Percentiles rank a stretch among this genome's conserved stretches.
Conservation (phyloP, 108 stramenopile genomes). For the Cyclotella choctawhatcheeana region DNA sequence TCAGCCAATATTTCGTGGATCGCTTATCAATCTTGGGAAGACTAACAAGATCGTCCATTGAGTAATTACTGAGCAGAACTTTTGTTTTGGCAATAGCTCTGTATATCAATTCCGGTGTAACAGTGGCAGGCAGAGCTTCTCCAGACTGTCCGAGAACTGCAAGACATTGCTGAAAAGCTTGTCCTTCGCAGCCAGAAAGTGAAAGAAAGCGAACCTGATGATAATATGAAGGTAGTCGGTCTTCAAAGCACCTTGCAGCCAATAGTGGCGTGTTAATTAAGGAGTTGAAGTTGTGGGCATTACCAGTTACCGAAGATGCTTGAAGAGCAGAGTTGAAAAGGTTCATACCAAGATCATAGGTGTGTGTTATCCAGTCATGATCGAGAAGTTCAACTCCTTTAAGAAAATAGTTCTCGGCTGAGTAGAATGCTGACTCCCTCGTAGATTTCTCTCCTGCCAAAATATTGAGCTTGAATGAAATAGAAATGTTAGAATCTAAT, state of each 20-base stretch:
- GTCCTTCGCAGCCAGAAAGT: neutral
- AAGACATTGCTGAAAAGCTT: constrained; percentile 3
- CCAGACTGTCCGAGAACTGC: constrained; percentile 2
- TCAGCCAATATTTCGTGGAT: neutral
- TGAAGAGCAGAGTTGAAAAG: constrained; percentile 9
- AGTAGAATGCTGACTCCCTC: constrained; percentile 8
- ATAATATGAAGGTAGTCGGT: constrained; percentile 5
- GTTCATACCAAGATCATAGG: constrained; percentile 16
- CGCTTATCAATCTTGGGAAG: neutral
- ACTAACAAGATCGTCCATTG: constrained; percentile 2
- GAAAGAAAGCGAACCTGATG: neutral
- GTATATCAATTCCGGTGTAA: constrained; percentile 1
- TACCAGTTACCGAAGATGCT: neutral
- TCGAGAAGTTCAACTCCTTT: constrained; percentile 24
- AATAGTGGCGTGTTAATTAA: neutral
- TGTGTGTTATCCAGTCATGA: constrained; percentile 3
- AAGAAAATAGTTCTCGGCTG: constrained; percentile 27
- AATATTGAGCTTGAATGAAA: constrained; percentile 32
- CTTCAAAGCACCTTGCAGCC: constrained; percentile 4
- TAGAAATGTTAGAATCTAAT: no score
- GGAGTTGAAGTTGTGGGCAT: neutral
- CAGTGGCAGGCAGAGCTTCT: neutral
- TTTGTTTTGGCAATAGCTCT: neutral
- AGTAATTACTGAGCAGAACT: neutral
- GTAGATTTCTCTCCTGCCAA: constrained; percentile 31